Evolutionary conservation across 306 rosid genomes (phyloP), one percentile per base, ranked within the genome.

Genomic region (Fragaria nilgerrensis): DNA sequence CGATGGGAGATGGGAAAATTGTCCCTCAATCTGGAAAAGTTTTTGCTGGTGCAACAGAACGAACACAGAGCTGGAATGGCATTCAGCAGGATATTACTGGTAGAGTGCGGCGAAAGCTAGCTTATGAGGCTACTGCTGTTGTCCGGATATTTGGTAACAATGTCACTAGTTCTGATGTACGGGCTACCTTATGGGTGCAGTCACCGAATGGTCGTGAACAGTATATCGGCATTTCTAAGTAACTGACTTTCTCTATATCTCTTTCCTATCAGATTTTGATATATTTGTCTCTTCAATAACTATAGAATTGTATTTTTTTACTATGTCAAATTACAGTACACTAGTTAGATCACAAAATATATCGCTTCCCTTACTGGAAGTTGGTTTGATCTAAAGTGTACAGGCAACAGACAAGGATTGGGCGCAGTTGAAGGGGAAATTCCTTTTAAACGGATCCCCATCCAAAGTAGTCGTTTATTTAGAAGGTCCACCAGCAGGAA

Each of bases 391-490:
- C 67, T 77, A 27, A 72, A 95, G 99, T 78, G 96, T 88, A 84
- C 91, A 95, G 96, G 97, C 97, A 78, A 90, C 97, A 70, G 91
- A 90, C 85, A 91, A 90, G 84, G 91, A 90, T 77, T 95, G 98
- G 98, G 83, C 82, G 59, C 89, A 90, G 75, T 79, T 92, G 82
- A 88, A 88, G 64, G 98, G 98, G 75, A 95, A 92, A 69, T 95
- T 95, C 87, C 98, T 95, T 52, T 78, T 95, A 48, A 95, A 95
- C 72, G 93, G 88, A 73, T 90, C 97, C 29, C 86, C 96, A 3
- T 86, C 97, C 50, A 90, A 79, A 88, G 94, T 90, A 22, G 84
- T 90, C 14, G 78, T 95, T 79, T 95, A 90, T 86, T 70, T 95
- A 4, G 98, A 95, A 90, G 98, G 98, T 66, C 98, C 98, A 8